These are phyloP conservation scores for Macadamia tetraphylla DNA, from an alignment of 164 flowering plant species.

Conservation along the genomic window DNA sequence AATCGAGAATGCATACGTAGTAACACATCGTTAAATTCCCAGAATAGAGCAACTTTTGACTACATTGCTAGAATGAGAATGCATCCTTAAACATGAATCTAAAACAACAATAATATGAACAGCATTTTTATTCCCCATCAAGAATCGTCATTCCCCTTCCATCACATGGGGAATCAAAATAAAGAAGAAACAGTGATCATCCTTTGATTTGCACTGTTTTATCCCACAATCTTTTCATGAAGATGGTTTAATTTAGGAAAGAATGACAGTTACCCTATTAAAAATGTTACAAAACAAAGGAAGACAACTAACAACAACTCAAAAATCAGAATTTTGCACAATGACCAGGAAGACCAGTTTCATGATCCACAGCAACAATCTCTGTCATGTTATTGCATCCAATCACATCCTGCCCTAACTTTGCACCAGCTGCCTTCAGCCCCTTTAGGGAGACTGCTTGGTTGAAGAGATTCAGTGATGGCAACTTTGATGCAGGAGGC, in stretches of 20 bases:
- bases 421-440: slow-evolving; percentile 85
- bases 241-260: neutral
- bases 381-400: slow-evolving; percentile 51
- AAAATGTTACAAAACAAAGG: neutral
- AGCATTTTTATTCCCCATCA: neutral
- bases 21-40: neutral
- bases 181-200: neutral
- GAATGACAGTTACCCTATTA: neutral
- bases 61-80: neutral
- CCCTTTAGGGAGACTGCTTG: slow-evolving; percentile 81
- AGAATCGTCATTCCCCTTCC: neutral
- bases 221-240: neutral
- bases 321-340: slow-evolving; percentile 60
- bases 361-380: slow-evolving; percentile 61
- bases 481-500: slow-evolving; percentile 84
- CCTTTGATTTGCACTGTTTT: neutral
- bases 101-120: neutral
- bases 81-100: neutral
- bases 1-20: no score
- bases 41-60: neutral
- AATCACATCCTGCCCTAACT: slow-evolving; percentile 79
- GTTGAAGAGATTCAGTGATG: slow-evolving; percentile 83
- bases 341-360: slow-evolving; percentile 66
- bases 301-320: neutral
- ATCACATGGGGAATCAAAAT: neutral